Percentiles rank a stretch among this genome's conserved stretches.
Conservation (phyloP, 2,329 filamentous ascomycete genomes). For the Arthrobotrys sphaeroides region DNA sequence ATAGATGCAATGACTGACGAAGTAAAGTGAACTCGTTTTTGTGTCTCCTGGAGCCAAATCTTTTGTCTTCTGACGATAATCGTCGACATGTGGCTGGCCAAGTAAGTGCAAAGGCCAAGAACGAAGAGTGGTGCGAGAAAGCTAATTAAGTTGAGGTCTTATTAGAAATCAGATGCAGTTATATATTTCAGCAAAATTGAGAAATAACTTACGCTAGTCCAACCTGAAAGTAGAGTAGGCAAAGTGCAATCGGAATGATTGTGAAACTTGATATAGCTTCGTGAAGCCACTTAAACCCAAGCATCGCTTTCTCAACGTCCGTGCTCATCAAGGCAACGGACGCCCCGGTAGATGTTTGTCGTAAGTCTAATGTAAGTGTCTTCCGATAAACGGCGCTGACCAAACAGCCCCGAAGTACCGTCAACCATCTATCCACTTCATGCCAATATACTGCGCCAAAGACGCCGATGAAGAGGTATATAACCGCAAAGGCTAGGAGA, state of each 20-base stretch:
- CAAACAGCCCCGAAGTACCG: conserved; percentile 60
- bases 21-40: conserved; percentile 51
- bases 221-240: conserved; percentile 60
- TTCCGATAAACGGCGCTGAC: conserved; percentile 61
- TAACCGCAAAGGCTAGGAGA: conserved; percentile 19
- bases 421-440: conserved; percentile 56
- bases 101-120: conserved; percentile 15
- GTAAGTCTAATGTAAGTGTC: conserved; percentile 59
- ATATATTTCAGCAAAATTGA: neutral
- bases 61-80: conserved; percentile 37
- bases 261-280: conserved; percentile 62
- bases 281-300: conserved; percentile 61
- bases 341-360: conserved; percentile 61
- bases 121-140: conserved; percentile 34
- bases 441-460: conserved; percentile 57
- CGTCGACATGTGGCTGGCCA: conserved; percentile 23
- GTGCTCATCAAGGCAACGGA: conserved; percentile 65
- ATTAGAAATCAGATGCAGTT: neutral
- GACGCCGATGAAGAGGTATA: conserved; percentile 43
- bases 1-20: conserved; percentile 51
- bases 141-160: neutral
- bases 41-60: conserved; percentile 41
- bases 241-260: conserved; percentile 60
- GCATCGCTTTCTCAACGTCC: conserved; percentile 63
- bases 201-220: conserved; percentile 58